Evolutionary conservation across 306 rosid species (phyloP), one percentile per base, ranked within the genome.

Genomic region (Inga leiocalycina): DNA sequence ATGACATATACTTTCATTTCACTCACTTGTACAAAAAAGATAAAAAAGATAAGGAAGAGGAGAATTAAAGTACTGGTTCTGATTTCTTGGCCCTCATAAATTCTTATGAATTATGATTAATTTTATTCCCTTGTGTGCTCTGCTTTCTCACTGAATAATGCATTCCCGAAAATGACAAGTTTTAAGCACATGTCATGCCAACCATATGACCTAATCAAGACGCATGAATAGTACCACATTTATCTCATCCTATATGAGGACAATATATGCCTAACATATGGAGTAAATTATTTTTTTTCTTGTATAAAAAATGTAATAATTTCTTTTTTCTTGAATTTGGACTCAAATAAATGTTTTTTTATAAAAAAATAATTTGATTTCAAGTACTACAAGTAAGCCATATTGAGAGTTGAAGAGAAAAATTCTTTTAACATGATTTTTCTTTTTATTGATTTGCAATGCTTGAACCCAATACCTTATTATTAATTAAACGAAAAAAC

Each of bases 41-140:
- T 8, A 39, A 65, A 72, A 8, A 61, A 70, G 37, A 35, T 8
- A 39, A 65, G 65, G 2, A 61, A 70, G 1, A 34, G 22, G 56
- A 43, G 19, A 76, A 37, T 7, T 34, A 86, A 86, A 52, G 83
- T 54, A 27, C 10, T 76, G 83, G 80, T 62, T 77, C 66, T 72
- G 56, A 66, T 80, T 72, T 56, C 64, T 56, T 56, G 22, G 19
- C 61, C 24, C 57, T 17, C 17, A 51, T 16, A 51, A 49, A 51
- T 15, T 51, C 57, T 51, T 14, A 49, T 11, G 17, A 14, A 51
- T 16, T 15, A 51, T 51, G 57, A 51, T 44, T 44, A 9, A 10
- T 51, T 51, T 15, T 17, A 51, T 51, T 51, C 57, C 8, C 57
- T 51, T 17, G 17, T 17, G 6, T 5, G 20, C n/a, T 51, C 4